These are phyloP conservation scores for Astragalus membranaceus DNA, from an alignment of 306 rosid genomes.

Conservation along the genomic window DNA sequence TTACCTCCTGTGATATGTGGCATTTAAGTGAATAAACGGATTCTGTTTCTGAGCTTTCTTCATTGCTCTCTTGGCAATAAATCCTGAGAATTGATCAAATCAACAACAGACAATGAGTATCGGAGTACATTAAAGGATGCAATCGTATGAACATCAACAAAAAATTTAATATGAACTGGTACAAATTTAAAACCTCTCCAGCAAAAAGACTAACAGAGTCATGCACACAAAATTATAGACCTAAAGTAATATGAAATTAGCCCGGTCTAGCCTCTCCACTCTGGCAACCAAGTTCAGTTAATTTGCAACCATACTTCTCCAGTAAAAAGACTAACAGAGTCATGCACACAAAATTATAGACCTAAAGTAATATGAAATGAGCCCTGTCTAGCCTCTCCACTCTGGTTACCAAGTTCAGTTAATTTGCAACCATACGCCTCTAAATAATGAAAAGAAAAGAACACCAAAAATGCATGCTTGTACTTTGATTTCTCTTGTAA, in stretches of 20 bases:
- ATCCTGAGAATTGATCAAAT: constrained; percentile 49
- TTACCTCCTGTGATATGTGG: constrained; percentile 98
- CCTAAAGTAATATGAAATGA: not conserved
- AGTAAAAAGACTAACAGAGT: not conserved
- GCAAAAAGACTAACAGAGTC: not conserved
- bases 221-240: not conserved
- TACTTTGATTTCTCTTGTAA: not conserved
- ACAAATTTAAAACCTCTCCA: too few species aligned
- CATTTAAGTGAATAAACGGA: constrained; percentile 94
- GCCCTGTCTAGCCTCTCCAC: not conserved
- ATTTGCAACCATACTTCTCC: not conserved
- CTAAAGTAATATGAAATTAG: not conserved
- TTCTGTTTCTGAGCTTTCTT: constrained; percentile 96
- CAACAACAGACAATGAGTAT: constrained; percentile 19
- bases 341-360: not conserved
- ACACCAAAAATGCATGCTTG: not conserved
- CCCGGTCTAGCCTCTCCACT: not conserved
- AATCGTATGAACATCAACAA: not conserved
- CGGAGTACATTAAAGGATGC: not conserved
- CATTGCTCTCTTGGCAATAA: constrained; percentile 90
- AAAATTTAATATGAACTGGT: too few species aligned
- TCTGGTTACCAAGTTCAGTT: not conserved
- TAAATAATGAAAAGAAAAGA: not conserved
- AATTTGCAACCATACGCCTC: not conserved
- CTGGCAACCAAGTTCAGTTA: not conserved